Base-by-base conservation (phyloP, 2,329 filamentous ascomycete species). In the Botrytis deweyae region DNA sequence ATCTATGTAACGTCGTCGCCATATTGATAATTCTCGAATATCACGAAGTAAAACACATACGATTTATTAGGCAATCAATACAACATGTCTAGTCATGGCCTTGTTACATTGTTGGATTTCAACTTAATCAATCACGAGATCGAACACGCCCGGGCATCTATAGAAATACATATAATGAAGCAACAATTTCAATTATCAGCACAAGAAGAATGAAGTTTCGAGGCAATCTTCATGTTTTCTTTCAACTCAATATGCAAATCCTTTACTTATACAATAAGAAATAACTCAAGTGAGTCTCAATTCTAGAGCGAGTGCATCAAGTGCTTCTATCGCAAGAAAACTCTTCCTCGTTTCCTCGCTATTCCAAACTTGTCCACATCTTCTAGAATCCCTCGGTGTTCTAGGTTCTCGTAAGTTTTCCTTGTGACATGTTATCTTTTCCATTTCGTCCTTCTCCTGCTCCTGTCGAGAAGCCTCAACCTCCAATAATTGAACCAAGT, bases 291-390 rank as follows among this genome's bases (percentile, higher is more conserved):
- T 42, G 65, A 68, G 65, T 68, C 65, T 40, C 38, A 4, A 12
- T 40, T 2, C 25, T 9, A 52, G 25, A 55, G 46, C 14, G 36
- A 33, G 25, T 42, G 36, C 9, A 18, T 64, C 40, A 29, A 40
- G 25, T 33, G 16, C 44, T 52, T 67, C 46, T 22, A 68, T 68
- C 36, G 16, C 65, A 22, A 40, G 46, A n/a, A 55, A 68, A 10
- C 33, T 40, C 10, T 14, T 40, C 9, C 33, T 55, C 0, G 65
- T 55, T 25, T 68, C 36, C 9, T 42, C 65, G 5, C 4, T 36
- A 29, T 68, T 49, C 65, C 65, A 68, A 68, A 68, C 65, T 38
- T 68, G 65, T 10, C 46, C 65, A 42, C 44, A 29, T 29, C 65
- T 25, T 68, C 36, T 68, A 7, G 46, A 55, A 55, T 55, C 16